These are phyloP conservation scores for Acephala macrosclerotiorum DNA, from an alignment of 2,329 filamentous ascomycete species.

Conservation along the genomic window DNA sequence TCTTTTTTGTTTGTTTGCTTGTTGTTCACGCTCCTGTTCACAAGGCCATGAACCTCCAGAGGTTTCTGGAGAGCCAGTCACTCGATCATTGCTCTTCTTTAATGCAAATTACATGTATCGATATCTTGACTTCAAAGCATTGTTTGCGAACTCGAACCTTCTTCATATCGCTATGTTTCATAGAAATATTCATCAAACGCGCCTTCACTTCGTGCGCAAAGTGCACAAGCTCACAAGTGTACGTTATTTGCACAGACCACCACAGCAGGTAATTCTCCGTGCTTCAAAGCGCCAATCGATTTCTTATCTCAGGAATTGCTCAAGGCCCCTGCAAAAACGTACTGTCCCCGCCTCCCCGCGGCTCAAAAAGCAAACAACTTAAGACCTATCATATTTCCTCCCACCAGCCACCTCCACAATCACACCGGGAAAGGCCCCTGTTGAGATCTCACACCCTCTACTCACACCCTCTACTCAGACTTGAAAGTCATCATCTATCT, in stretches of 20 bases:
- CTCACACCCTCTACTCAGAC: not conserved
- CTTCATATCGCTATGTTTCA: not conserved
- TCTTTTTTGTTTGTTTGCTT: conserved; percentile 5
- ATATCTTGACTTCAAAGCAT: not conserved
- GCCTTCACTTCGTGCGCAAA: not conserved
- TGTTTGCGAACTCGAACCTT: not conserved
- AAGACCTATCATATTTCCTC: not conserved
- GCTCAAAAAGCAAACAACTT: not conserved
- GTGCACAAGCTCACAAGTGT: not conserved
- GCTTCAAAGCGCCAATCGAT: not conserved
- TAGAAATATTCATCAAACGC: not conserved
- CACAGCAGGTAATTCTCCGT: not conserved
- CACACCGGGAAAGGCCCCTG: not conserved
- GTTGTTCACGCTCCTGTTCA: not conserved
- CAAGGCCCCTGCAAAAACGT: not conserved
- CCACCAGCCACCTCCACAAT: not conserved
- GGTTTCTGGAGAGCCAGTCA: not conserved
- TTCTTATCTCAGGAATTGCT: not conserved
- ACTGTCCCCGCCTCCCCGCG: not conserved
- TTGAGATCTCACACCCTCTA: not conserved
- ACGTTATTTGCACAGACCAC: not conserved
- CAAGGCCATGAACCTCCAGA: not conserved
- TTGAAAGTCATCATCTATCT: not conserved
- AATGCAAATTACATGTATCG: not conserved
- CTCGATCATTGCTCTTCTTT: not conserved